Evolutionary conservation across 805 yeast species (phyloP), one percentile per base, ranked within the genome.

Genomic region (Candida namnaoensis): DNA sequence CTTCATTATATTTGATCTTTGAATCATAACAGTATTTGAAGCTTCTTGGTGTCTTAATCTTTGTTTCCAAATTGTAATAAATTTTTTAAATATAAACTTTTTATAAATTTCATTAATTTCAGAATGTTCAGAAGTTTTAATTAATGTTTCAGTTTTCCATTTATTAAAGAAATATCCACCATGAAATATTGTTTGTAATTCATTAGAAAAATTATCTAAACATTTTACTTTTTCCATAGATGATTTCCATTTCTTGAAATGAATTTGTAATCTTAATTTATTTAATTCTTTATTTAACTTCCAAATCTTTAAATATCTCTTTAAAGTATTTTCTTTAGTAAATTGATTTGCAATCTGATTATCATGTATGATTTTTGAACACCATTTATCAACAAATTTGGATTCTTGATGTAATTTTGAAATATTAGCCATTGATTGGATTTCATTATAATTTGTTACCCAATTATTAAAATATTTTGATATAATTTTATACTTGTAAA

Each of bases 161-260:
- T 47, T 56, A 7, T 45, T 32, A 36, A 56, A 52, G 40, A 56
- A 46, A 38, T 43, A 53, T 1, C 58, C 59, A 28, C 47, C 57
- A 34, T 47, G 53, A 8, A 56, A 40, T 5, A 44, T 51, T 15
- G 43, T 8, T 28, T 54, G 56, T 2, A 53, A 33, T 3, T 40
- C 40, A 7, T 41, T 30, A 1, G 54, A 46, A 28, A 26, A 8
- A 2, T 8, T 26, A 7, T 26, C 28, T 8, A 8, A 8, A 26
- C 2, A 10, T 8, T 10, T 26, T 2, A 26, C 28, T 26, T 26
- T 26, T 8, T 10, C 28, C 19, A 19, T 19, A 3, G 19, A 19
- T 19, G 19, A 5, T 8, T 27, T 40, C 59, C 58, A 55, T 33
- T 40, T 43, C 3, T 13, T 30, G 13, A 50, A 38, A 15, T 24